Evolutionary conservation across 257 asterid species (phyloP), one percentile per base, ranked within the genome.

Genomic region (Hygrophila difformis): DNA sequence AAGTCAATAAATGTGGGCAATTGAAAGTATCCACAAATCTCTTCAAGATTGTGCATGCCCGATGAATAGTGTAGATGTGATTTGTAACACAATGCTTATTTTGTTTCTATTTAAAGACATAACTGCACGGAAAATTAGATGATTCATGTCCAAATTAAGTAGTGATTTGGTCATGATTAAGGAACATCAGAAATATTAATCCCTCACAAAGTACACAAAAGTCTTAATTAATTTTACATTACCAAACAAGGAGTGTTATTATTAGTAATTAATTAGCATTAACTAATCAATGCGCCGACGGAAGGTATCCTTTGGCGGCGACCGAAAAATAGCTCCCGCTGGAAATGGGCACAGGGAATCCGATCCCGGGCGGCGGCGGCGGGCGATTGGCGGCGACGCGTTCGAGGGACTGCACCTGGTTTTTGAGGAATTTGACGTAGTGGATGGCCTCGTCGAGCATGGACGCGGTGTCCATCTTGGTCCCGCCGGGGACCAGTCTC

Each of bases 401-500:
- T 39, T 88, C 96, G 3, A 88, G 62, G 1, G 88, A 76, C 44
- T 79, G 86, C 26, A 88, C 93, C 55, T 88, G 97, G 10, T 76
- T 79, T 48, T 85, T 85, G 77, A 85, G 51, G 53, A 85, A 89
- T 51, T 89, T 89, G 7, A 89, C 91, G 37, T 89, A 89, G 54
- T 82, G 96, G 36, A 89, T 79, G 2, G 97, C 96, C 70, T 89
- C 97, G 12, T 89, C 97, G 2, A 89, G 57, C 97, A 85, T 84
- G 6, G 97, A 89, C 12, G 96, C 97, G 12, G 97, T 89, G 58
- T 89, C 97, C 97, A 89, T 89, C 45, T 89, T 89, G 0, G 97
- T 85, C 0, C 97, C 97, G 4, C 97, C 97, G 4, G 97, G 97
- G 5, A 89, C 97, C 12, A 89, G 84, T 60, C 96, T 64, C 51